Base-by-base conservation (phyloP, 1,139 yeast species). In the Saccharomycopsis hybrid region DNA sequence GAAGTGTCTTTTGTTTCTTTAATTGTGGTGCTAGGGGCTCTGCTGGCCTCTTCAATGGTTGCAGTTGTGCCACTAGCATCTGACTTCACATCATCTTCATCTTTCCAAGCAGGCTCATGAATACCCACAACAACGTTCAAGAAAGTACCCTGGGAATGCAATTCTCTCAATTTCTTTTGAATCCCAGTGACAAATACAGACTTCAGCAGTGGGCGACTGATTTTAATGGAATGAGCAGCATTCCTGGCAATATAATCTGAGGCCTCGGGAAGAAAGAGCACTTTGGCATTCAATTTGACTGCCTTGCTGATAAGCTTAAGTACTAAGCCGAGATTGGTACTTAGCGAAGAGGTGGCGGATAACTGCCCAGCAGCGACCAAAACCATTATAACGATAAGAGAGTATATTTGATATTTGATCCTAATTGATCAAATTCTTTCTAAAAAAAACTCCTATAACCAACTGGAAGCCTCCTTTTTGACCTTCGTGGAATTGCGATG, bases 241-340 rank as follows among this genome's bases (percentile, higher is more conserved):
- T 81, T 77, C 44, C 78, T 71, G 3, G 95, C 84, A 42, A 92
- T 74, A 63, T 88, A 92, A 61, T 92, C 97, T 1, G 92, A 76
- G 0, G 97, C 97, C 63, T 92, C 98, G 1, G 97, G 97, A 41
- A 92, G 73, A 61, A 90, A 89, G 7, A 90, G 71, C 2, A 87
- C 78, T 54, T 74, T 69, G 8, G 83, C 88, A 3, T 81, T 73
- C 8, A 72, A 62, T 5, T 66, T 65, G 0, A 85, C 73, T 0
- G 97, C 95, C 50, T 71, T 67, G n/a, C 69, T 64, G 31, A 89
- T 78, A 38, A 89, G 69, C 44, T 71, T 70, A 18, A 74, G 71
- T 0, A 82, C 92, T 1, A 72, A 67, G 7, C 67, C 60, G 11
- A 87, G 81, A 58, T 92, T 92, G 30, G 71, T 70, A 1, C 67